These are phyloP conservation scores for Vigna reflexopilosa DNA, from an alignment of 306 rosid species.

Conservation along the genomic window DNA sequence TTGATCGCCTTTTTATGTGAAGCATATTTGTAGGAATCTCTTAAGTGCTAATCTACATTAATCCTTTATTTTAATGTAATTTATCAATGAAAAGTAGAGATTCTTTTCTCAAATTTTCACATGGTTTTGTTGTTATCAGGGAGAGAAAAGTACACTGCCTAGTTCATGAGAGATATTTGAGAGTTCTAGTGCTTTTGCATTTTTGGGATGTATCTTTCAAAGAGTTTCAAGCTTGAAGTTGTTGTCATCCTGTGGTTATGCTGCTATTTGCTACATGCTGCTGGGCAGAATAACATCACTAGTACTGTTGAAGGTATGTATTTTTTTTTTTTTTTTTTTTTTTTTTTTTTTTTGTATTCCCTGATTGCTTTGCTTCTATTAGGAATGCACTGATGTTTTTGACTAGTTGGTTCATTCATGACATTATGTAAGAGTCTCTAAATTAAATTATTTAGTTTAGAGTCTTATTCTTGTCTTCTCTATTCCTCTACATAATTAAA, in stretches of 20 bases:
- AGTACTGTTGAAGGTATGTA: conserved; percentile 66
- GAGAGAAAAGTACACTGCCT: conserved; percentile 35
- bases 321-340: not conserved
- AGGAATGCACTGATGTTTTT: conserved; percentile 10
- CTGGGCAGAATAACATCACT: conserved; percentile 52
- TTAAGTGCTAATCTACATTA: not conserved
- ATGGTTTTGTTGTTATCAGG: conserved; percentile 49
- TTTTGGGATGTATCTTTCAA: conserved; percentile 63
- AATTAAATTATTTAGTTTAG: conserved; percentile 1
- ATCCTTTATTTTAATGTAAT: not conserved
- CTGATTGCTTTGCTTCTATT: conserved; percentile 21
- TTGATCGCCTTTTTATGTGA: not conserved
- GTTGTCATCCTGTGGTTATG: conserved; percentile 57
- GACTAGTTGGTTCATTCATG: conserved; percentile 16
- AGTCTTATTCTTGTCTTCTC: not conserved
- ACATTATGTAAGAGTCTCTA: not conserved
- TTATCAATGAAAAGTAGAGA: not conserved
- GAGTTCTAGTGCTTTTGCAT: conserved; percentile 37
- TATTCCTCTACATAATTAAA: not conserved
- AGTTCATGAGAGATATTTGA: conserved; percentile 40
- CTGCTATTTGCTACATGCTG: conserved; percentile 53
- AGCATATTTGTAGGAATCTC: not conserved
- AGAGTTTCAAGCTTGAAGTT: conserved; percentile 49
- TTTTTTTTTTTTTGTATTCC: conserved; percentile 19
- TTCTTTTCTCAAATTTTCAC: not conserved